phyloP scores from a whole-genome alignment of 2,329 filamentous ascomycete genomes.

The Aaosphaeria arxii region DNA sequence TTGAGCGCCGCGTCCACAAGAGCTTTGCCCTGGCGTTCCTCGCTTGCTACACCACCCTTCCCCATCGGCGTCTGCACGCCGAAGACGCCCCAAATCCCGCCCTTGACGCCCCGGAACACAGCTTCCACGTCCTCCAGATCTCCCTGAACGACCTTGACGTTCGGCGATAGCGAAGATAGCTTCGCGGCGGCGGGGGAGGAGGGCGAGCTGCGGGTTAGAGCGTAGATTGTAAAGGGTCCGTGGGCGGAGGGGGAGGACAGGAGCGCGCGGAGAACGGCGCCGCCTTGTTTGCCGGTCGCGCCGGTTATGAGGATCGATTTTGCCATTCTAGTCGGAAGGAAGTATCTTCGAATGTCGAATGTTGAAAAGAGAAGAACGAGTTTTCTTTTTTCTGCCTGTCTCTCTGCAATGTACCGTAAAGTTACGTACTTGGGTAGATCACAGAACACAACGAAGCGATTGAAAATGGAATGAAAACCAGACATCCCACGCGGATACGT shows the following conservation, averaged over 20 bases:
- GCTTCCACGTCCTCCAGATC: conserved; percentile 49
- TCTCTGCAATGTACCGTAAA: too few species aligned
- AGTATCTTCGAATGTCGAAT: too few species aligned
- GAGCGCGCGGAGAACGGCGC: conserved; percentile 39
- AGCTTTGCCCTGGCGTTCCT: conserved; percentile 38
- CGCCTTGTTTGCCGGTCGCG: conserved; percentile 47
- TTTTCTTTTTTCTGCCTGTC: too few species aligned
- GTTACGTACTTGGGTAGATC: too few species aligned
- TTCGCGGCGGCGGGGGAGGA: conserved; percentile 47
- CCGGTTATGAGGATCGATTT: conserved; percentile 40
- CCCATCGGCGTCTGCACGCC: conserved; percentile 29
- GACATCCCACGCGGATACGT: too few species aligned
- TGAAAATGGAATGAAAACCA: too few species aligned
- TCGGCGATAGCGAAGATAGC: conserved; percentile 43
- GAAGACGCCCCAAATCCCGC: conserved; percentile 32
- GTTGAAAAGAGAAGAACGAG: too few species aligned
- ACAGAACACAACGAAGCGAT: too few species aligned
- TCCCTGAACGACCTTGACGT: conserved; percentile 54
- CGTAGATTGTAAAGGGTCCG: conserved; percentile 50
- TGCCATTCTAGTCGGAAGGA: conserved; percentile 17
- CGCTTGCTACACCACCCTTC: conserved; percentile 11
- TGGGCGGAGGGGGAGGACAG: conserved; percentile 27
- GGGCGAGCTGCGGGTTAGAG: conserved; percentile 53
- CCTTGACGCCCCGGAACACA: conserved; percentile 49
- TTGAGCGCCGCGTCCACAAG: conserved; percentile 32